Base-by-base conservation (phyloP, 495 filamentous ascomycete species). In the Neurospora sp. region DNA sequence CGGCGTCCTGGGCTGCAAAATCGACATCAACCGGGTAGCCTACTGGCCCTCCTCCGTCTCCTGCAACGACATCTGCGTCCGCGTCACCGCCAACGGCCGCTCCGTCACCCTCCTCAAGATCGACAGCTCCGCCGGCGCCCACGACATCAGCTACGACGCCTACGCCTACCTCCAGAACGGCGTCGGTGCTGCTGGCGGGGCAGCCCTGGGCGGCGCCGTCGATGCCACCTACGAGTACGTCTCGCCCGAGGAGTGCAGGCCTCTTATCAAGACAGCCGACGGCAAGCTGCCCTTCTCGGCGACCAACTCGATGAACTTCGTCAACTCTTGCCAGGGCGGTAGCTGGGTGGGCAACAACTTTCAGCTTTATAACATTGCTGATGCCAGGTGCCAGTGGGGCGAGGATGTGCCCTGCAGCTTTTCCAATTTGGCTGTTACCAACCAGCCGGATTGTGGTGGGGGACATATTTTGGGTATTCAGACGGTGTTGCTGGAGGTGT, bases 1-100 rank as follows among this genome's bases (percentile, higher is more conserved):
- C 37, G 82, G 83, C 61, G 82, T 85, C 0, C 81, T 85, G 40
- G 83, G 83, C 37, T 85, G 83, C 80, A 84, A 85, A 73, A 77
- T 84, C 46, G 72, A 85, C 76, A 84, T 82, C 27, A 79, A 83
- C 68, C 80, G 82, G 11, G 75, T 84, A 27, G 83, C 83, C 11
- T 85, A 85, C 77, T 85, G 80, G 81, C 83, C 82, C 5, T 70
- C 69, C 10, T 74, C 80, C 2, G 77, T 84, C 40, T 78, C 80
- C 77, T 85, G 83, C 78, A 76, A 80, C 74, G 81, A 81, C 70
- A 79, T 85, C 74, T 85, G 83, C 76, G 75, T 84, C 38, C 75
- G 74, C 18, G 73, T 85, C 27, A 76, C 71, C 70, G 79, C 82
- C 71, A 73, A 38, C 37, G 80, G 74, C 53, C 83, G 83, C 14